A percentile compares a stretch with the other conserved stretches of the same genome.
phyloP scores from a whole-genome alignment of 495 filamentous ascomycete species.

The Aspergillus wentii region DNA sequence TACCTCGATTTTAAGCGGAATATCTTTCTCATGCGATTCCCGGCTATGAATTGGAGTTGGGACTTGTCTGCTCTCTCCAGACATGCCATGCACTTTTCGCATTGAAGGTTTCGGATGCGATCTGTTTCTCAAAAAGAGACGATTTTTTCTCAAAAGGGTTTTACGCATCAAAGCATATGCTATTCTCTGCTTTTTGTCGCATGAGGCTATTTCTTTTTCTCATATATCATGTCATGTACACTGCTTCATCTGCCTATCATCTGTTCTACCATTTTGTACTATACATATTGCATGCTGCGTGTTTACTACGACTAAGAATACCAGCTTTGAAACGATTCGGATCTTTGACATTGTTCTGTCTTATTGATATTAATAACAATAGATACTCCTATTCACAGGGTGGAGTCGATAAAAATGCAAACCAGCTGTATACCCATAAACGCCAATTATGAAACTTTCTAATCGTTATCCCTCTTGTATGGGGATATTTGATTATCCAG shows the following conservation, averaged over 20 bases:
- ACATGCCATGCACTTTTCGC: not conserved
- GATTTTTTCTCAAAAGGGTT: too few relatives aligned
- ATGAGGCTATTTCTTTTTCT: conserved; percentile 26
- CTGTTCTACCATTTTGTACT: too few relatives aligned
- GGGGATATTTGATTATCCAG: not conserved
- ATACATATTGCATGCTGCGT: conserved; percentile 17
- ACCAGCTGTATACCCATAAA: too few relatives aligned
- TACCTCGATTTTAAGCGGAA: too few relatives aligned
- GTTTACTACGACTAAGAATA: conserved; percentile 7
- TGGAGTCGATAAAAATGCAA: too few relatives aligned
- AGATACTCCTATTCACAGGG: too few relatives aligned
- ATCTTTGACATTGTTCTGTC: not conserved
- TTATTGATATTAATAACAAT: not conserved
- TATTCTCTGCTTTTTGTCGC: conserved; percentile 21
- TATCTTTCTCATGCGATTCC: too few relatives aligned
- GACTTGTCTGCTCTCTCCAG: not conserved
- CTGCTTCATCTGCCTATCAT: too few relatives aligned
- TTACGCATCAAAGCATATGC: too few relatives aligned
- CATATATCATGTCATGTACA: conserved; percentile 15
- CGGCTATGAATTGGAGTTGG: not conserved
- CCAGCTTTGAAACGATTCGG: not conserved
- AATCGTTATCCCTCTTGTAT: not conserved
- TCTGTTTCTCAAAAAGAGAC: too few relatives aligned
- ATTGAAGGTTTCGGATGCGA: too few relatives aligned
- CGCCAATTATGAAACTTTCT: not conserved